Percentiles rank a stretch among this genome's conserved stretches.
phyloP scores from a whole-genome alignment of 106 monocot genomes.

The Apostasia ramifera region DNA sequence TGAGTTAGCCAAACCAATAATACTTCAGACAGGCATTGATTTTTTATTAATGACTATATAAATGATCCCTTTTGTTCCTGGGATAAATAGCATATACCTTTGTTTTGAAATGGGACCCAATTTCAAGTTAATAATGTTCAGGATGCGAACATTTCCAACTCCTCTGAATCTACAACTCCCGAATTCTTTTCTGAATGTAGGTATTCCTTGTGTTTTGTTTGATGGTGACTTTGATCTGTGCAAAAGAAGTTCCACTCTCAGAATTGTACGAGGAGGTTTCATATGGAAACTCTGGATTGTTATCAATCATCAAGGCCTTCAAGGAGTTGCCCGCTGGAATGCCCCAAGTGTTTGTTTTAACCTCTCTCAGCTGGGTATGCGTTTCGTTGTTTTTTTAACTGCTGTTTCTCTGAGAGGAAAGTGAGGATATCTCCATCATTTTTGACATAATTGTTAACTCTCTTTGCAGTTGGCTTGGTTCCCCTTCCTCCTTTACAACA shows the following conservation, averaged over 20 bases:
- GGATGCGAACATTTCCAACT: too few relatives aligned
- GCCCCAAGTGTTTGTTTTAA: conserved; percentile 1
- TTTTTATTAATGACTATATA: too few relatives aligned
- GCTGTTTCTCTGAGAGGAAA: too few relatives aligned
- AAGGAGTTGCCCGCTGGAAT: background rate
- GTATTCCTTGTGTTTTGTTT: conserved; percentile 4
- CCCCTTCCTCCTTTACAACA: conserved; percentile 60
- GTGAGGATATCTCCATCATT: background rate
- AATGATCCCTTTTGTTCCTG: too few relatives aligned
- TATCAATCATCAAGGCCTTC: conserved; percentile 2
- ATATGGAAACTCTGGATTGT: background rate
- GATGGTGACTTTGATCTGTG: conserved; percentile 1
- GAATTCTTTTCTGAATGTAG: background rate
- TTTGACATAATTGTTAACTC: background rate
- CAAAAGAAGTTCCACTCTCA: conserved; percentile 6
- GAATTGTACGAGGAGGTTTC: background rate
- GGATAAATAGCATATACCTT: too few relatives aligned
- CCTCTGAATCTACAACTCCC: background rate
- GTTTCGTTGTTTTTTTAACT: background rate
- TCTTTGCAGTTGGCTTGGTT: conserved; percentile 48
- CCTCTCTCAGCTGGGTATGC: conserved; percentile 4
- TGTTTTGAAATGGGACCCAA: too few relatives aligned
- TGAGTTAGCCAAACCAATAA: too few relatives aligned
- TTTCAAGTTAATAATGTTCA: too few relatives aligned
- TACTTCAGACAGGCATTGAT: too few relatives aligned